Evolutionary conservation across 257 asterid genomes (phyloP), one percentile per base, ranked within the genome.

Genomic region (Scutellaria galericulata): DNA sequence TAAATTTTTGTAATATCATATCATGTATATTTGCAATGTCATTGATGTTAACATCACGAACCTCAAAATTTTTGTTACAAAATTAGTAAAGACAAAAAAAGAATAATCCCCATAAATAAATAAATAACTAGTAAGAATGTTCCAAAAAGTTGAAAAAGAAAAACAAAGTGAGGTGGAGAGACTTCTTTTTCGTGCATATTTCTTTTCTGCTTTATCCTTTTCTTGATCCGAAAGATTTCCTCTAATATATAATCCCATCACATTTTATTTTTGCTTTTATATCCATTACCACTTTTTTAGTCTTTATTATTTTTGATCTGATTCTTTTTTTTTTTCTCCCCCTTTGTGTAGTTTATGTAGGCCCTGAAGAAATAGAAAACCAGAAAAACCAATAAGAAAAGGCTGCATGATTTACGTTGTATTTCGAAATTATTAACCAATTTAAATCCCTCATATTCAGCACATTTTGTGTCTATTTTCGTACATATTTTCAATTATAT

Each of bases 191-290:
- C 7, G 12, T 72, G 68, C 37, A 31, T 50, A 40, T 64, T 64
- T 58, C 27, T 71, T 62, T 20, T 60, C n/a, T 53, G 42, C 75
- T 74, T 77, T 81, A 65, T 74, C 64, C 82, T 73, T 81, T 81
- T 81, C 82, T 73, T 81, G 82, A 81, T 77, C 74, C 48, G 1
- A 74, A 77, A 74, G 76, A 76, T 70, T 59, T 66, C 80, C 73
- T 60, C 75, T 22, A 39, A 24, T 7, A 62, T 68, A 68, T 53
- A 73, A 64, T 68, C 73, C 59, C 59, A 42, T 44, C 44, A 24
- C 11, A n/a, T 60, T 44, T 4, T 50, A 58, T 31, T 54, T 79
- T 50, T 55, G 67, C 68, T 74, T 74, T 64, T 74, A 50, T 66
- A 64, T 73, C 66, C 77, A 71, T 67, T 50, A 51, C 24, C 9